Conservation (phyloP, 1,139 yeast species). For the Protomyces macrosporus region DNA sequence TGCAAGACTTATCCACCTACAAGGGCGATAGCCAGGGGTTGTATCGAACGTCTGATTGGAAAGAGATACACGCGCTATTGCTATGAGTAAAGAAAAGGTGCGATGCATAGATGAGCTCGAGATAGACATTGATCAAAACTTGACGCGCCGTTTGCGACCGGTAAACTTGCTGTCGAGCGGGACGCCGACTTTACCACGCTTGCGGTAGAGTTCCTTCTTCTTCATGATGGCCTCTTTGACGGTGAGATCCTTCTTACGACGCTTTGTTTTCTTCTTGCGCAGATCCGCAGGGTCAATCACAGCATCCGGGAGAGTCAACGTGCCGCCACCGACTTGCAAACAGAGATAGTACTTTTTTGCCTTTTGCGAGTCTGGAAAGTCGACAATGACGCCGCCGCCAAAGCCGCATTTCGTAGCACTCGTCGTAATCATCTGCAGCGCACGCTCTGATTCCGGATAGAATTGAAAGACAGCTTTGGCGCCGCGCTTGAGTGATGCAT, state of each 20-base stretch:
- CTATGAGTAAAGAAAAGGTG: neutral
- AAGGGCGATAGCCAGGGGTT: neutral
- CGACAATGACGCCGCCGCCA: slow-evolving; percentile 91
- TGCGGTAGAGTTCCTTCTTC: slow-evolving; percentile 89
- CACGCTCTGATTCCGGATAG: slow-evolving; percentile 85
- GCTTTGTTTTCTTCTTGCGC: slow-evolving; percentile 57
- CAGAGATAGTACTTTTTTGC: slow-evolving; percentile 88
- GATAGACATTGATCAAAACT: slow-evolving; percentile 48
- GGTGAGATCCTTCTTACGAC: slow-evolving; percentile 36
- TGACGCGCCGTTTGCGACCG: slow-evolving; percentile 84
- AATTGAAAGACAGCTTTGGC: slow-evolving; percentile 97
- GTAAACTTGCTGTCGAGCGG: slow-evolving; percentile 89
- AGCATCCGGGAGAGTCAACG: slow-evolving; percentile 39
- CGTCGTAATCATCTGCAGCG: slow-evolving; percentile 65
- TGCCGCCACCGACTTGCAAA: slow-evolving; percentile 70
- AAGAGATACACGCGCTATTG: neutral
- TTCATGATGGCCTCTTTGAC: slow-evolving; percentile 71
- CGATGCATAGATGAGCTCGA: neutral
- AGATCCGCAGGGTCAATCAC: slow-evolving; percentile 54
- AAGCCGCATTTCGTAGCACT: slow-evolving; percentile 95
- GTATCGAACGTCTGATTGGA: neutral
- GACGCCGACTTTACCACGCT: slow-evolving; percentile 73
- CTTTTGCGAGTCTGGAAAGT: slow-evolving; percentile 87
- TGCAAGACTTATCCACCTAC: neutral
- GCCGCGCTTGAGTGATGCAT: slow-evolving; percentile 81